Base-by-base conservation (phyloP, 805 yeast genomes). In the Tanozyma kutaoensis region DNA sequence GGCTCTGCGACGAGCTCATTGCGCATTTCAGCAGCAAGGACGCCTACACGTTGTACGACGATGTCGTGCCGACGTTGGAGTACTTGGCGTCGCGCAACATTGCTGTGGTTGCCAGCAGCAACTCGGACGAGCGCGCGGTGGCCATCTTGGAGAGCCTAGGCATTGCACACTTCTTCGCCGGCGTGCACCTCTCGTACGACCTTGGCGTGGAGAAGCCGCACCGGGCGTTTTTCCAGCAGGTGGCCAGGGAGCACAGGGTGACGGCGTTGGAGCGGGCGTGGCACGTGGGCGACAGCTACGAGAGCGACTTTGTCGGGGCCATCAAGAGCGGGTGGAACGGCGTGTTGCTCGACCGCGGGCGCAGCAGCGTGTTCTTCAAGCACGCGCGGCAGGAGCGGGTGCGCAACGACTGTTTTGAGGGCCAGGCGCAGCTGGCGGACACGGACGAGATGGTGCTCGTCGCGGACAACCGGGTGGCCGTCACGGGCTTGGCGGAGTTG, bases 231-330 rank as follows among this genome's bases (percentile, higher is more conserved):
- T 76, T 66, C 39, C 54, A 63, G 13, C 28, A 37, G 10, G 58
- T 65, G 3, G 25, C 55, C 3, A 19, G 24, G 8, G 14, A 24
- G 14, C 15, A 23, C 17, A 25, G 20, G 11, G 27, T 30, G 35
- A 23, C 8, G 10, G 8, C 20, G 9, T 32, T 38, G 32, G 42
- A 32, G 19, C 24, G 30, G 28, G 22, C 57, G 26, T 76, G 79
- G 80, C 88, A 77, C 43, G 50, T 76, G 25, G 88, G 88, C 1
- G 86, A 77, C 41, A 71, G 66, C 35, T 45, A 58, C 20, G 48
- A 48, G 6, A 68, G 69, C 27, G 88, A 77, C 42, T 53, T 66
- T 29, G 39, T 52, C 10, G 77, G 73, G 3, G 58, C 75, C 0
- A 44, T 52, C 12, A 44, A 47, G 15, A 61, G 75, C 1, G 85